These are phyloP conservation scores for Diddensiella transvaalensis DNA, from an alignment of 805 yeast genomes.

Conservation along the genomic window DNA sequence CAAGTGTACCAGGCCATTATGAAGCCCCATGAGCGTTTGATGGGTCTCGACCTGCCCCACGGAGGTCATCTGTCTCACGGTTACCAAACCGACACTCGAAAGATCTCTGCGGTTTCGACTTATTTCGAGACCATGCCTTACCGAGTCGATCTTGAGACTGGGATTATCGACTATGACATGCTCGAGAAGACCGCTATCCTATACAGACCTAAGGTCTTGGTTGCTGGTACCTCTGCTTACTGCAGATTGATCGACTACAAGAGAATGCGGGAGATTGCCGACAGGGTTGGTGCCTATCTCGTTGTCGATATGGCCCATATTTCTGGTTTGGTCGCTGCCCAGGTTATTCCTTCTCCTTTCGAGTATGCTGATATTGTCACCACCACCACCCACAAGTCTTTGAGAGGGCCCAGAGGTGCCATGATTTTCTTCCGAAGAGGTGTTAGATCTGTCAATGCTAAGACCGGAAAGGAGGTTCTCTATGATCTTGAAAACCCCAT, in stretches of 20 bases:
- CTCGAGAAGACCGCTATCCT: conserved; percentile 85
- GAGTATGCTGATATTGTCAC: conserved; percentile 97
- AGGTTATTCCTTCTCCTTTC: conserved; percentile 93
- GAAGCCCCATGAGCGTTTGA: conserved; percentile 93
- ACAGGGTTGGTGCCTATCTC: conserved; percentile 94
- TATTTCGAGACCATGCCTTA: conserved; percentile 99
- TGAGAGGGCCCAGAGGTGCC: conserved; percentile 99
- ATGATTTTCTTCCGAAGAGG: conserved; percentile 99
- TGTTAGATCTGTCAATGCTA: conserved; percentile 75
- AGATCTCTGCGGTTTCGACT: conserved; percentile 92
- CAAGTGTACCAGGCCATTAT: conserved; percentile 94
- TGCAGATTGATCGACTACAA: conserved; percentile 94
- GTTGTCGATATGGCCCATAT: conserved; percentile 98
- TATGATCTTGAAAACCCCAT: conserved; percentile 93
- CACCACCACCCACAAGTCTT: conserved; percentile 96
- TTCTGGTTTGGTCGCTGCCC: conserved; percentile 93
- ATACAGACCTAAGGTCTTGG: conserved; percentile 93
- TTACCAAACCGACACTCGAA: conserved; percentile 89
- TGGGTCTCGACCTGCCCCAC: conserved; percentile 98
- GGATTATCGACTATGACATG: conserved; percentile 93
- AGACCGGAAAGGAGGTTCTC: conserved; percentile 85
- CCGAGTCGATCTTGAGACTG: conserved; percentile 88
- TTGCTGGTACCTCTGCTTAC: conserved; percentile 98
- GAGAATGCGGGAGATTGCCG: conserved; percentile 95
- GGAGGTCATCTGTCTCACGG: conserved; percentile 99